phyloP scores from a whole-genome alignment of 129 eudicot species.

The Saussurea involucrata region DNA sequence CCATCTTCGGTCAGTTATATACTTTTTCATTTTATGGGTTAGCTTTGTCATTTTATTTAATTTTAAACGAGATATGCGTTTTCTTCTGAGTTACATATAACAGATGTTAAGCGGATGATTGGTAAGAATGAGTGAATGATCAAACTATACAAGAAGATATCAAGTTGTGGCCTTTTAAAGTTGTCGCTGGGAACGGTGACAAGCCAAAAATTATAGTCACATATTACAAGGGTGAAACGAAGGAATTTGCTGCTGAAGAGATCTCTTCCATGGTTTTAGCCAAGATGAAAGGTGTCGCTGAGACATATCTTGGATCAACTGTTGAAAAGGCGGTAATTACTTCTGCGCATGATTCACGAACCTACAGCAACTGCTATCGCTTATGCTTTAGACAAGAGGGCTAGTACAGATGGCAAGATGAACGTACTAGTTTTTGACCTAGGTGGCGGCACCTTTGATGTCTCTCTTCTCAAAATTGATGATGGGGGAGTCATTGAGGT shows the following conservation, averaged over 20 bases:
- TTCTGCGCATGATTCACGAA: conserved; percentile 26
- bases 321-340: conserved; percentile 41
- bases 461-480: conserved; percentile 22
- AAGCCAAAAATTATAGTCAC: conserved; percentile 21
- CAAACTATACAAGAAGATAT: conserved; percentile 19
- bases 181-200: conserved; percentile 17
- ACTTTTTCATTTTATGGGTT: neutral
- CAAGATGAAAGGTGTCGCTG: conserved; percentile 36
- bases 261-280: conserved; percentile 37
- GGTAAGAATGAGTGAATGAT: conserved; percentile 30
- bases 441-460: conserved; percentile 38
- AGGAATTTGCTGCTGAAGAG: conserved; percentile 35
- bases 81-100: neutral
- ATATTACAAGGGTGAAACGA: conserved; percentile 14
- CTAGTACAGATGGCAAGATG: conserved; percentile 17
- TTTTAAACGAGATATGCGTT: neutral
- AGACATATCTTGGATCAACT: conserved; percentile 27
- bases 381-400: conserved; percentile 21
- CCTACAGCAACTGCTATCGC: conserved; percentile 36
- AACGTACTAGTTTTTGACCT: conserved; percentile 28
- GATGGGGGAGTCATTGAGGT: conserved; percentile 11
- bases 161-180: conserved; percentile 30
- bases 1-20: conserved; percentile 32
- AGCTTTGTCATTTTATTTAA: neutral
- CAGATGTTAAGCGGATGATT: conserved; percentile 29